Base-by-base conservation (phyloP, 2,329 filamentous ascomycete genomes). In the Mycosphaerella sp. region DNA sequence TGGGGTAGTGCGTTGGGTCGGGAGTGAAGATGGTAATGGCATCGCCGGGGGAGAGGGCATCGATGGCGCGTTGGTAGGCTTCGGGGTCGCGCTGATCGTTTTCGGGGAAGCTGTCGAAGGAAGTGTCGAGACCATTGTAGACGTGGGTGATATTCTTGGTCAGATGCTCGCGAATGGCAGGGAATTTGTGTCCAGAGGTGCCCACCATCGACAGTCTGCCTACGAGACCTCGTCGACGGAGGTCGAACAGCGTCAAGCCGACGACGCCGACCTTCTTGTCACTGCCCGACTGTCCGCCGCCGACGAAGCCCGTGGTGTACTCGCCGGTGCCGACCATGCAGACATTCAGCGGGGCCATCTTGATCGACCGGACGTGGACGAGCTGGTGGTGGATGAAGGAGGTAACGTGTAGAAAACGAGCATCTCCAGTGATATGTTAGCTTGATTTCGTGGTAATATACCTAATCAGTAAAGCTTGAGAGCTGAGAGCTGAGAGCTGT, bases 191-290 rank as follows among this genome's bases (percentile, higher is more conserved):
- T 59, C 91, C 48, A 57, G 88, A 90, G 52, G 89, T 88, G 52
- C 91, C 92, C 21, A 88, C 91, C 91, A 96, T 96, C 66, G 83
- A 83, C 66, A 96, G 77, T 57, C 87, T 83, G 64, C 82, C 85
- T 23, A 96, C 91, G 74, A 95, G 95, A 64, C 91, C 90, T 70
- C 91, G 80, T 59, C 90, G 81, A 56, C 91, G 84, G 61, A 96
- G 78, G 70, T 95, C 91, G 71, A 95, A 95, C 62, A 95, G 78
- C 23, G 88, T 92, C 69, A 96, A 76, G 40, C 88, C 91, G 14
- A 96, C 91, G 8, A 96, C 92, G 55, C 92, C 91, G 47, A 96
- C 87, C 73, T 96, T 96, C 77, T 96, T 96, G 78, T 96, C 92
- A 47, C 89, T 95, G 9, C 81, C 85, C 3, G 89, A 95, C 48